Evolutionary conservation across 2,329 filamentous ascomycete genomes (phyloP).

Genomic region (Penicillium sp.): DNA sequence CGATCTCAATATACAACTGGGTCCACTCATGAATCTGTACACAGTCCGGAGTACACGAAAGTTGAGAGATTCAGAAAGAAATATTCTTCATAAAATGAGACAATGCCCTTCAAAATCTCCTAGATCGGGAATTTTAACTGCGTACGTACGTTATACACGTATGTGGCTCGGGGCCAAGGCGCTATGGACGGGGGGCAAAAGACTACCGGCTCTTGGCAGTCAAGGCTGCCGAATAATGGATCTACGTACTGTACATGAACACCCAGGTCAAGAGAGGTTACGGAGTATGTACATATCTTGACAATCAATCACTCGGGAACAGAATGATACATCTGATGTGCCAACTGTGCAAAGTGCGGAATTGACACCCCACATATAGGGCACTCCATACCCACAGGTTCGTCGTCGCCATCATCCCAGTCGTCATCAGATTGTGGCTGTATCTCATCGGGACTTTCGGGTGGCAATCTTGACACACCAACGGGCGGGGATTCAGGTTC

Average conservation of each 20-base stretch:
- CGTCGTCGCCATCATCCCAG: conserved; percentile 37
- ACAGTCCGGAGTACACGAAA: too few species aligned
- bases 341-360: conserved; percentile 49
- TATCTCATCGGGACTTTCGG: neutral
- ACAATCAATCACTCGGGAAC: conserved; percentile 15
- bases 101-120: too few species aligned
- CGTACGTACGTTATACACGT: neutral
- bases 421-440: conserved; percentile 18
- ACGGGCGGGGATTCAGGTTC: conserved; percentile 5
- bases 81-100: too few species aligned
- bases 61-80: too few species aligned
- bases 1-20: too few species aligned
- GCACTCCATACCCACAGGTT: conserved; percentile 37
- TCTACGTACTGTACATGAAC: neutral
- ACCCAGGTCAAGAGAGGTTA: too few species aligned
- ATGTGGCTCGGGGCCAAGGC: conserved; percentile 1
- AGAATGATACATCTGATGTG: conserved; percentile 49
- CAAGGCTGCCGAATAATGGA: conserved; percentile 9
- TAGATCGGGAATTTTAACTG: too few species aligned
- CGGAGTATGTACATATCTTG: too few species aligned
- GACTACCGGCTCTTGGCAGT: neutral
- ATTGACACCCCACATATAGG: conserved; percentile 45
- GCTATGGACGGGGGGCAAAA: neutral
- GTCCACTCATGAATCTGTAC: too few species aligned
- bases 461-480: neutral